Conservation (phyloP, 495 filamentous ascomycete genomes). For the Cladorrhinum samala region DNA sequence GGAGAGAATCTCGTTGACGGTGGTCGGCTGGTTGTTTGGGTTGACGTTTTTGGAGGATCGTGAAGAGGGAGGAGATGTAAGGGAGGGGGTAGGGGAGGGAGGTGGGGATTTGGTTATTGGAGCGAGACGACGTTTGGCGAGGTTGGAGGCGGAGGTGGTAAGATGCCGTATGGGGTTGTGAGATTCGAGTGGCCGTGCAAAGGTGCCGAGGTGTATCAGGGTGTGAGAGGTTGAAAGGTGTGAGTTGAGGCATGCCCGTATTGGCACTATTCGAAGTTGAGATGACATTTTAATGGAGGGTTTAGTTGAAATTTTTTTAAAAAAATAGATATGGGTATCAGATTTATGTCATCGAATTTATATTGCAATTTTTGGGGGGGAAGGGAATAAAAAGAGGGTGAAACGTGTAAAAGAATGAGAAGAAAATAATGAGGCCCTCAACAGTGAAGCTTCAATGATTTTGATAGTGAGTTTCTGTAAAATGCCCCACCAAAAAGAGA, state of each 20-base stretch:
- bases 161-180: background rate
- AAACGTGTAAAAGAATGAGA: too few species aligned
- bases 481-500: background rate
- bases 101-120: background rate
- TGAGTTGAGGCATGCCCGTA: background rate
- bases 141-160: background rate
- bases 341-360: too few species aligned
- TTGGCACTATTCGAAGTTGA: background rate
- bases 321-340: too few species aligned
- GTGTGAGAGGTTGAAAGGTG: background rate
- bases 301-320: too few species aligned
- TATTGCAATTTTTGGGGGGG: too few species aligned
- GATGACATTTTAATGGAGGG: too few species aligned
- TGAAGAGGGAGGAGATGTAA: background rate
- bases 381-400: too few species aligned
- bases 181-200: background rate
- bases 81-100: background rate
- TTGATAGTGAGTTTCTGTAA: background rate
- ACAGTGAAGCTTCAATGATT: too few species aligned
- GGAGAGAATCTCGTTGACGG: constrained; percentile 16
- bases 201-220: background rate
- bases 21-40: background rate
- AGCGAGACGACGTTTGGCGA: background rate
- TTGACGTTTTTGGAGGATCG: background rate
- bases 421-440: background rate